Evolutionary conservation across 352 stramenopile species (phyloP), one percentile per base, ranked within the genome.

Genomic region (Globisporangium recalcitrans): DNA sequence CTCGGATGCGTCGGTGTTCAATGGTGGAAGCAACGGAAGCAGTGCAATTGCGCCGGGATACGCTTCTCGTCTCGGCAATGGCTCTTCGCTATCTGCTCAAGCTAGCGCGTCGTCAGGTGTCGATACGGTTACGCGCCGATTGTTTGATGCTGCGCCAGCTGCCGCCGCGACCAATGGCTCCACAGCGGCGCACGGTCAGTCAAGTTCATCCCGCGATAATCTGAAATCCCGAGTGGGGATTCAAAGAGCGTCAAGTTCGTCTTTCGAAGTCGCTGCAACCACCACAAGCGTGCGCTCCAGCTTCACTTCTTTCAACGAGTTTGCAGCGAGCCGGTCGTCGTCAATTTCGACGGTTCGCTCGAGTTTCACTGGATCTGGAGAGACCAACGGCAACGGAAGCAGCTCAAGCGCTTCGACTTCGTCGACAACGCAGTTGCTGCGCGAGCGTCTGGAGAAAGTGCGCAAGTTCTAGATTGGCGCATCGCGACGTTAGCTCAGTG

Each of bases 291-390:
- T 46, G 22, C 74, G 77, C 32, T 71, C 77, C 44, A 87, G 67
- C 52, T 80, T 83, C 51, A 80, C 79, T 0, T 80, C 75, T 1
- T 78, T 82, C 44, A 68, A 81, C 31, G 69, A 80, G 26, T 74
- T 76, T 19, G 31, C 71, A 51, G 63, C 62, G 42, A 81, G 56
- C 36, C 72, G 73, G 13, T 57, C 64, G 14, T 52, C 52, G 9
- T 51, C 56, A 5, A 26, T 53, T 5, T 55, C 63, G 19, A 63
- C 36, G 1, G 47, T 52, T 14, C 59, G 63, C 13, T 48, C 52
- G 21, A 67, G 64, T 32, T 31, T 59, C 2, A 60, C 21, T 40
- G 63, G 55, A 10, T 56, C 56, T 11, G 27, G 60, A 16, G 38
- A 44, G 7, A 44, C 24, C 54, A 49, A 40, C 16, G 24, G 24